Percentiles rank a stretch among this genome's conserved stretches.
phyloP scores from a whole-genome alignment of 2,329 filamentous ascomycete genomes.

The Botrytis galanthina region DNA sequence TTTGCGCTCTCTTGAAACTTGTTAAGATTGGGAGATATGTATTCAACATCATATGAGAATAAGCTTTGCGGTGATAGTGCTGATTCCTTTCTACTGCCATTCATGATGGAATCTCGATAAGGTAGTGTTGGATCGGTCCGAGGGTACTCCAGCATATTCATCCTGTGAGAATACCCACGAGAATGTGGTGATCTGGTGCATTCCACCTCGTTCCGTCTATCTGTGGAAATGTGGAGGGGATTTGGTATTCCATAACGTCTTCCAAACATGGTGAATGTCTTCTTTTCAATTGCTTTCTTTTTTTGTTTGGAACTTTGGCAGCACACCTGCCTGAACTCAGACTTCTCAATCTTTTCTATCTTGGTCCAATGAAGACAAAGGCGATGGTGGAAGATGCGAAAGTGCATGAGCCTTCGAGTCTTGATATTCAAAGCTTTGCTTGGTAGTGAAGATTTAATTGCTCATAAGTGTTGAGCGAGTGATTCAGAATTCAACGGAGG shows the following conservation, averaged over 20 bases:
- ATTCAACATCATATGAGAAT: neutral
- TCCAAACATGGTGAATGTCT: neutral
- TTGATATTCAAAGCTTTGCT: neutral
- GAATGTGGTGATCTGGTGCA: too few relatives aligned
- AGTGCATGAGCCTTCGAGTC: conserved; percentile 2
- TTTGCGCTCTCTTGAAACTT: neutral
- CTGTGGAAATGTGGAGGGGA: neutral
- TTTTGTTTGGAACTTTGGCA: neutral
- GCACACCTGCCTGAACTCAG: neutral
- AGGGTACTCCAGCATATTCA: too few relatives aligned
- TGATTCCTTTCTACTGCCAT: neutral
- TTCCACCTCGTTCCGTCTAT: neutral
- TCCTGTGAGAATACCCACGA: too few relatives aligned
- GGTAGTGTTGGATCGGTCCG: neutral
- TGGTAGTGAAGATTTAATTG: neutral
- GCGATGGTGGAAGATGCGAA: neutral
- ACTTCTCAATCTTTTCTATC: neutral
- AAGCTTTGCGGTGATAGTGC: neutral
- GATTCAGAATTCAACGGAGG: neutral
- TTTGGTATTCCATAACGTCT: neutral
- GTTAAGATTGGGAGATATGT: neutral
- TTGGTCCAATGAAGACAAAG: conserved; percentile 10
- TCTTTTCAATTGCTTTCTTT: neutral
- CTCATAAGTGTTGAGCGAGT: neutral
- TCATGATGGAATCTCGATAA: neutral